Base-by-base conservation (phyloP, 1,284 basidiomycete genomes). In the Ceratobasidium sp. region DNA sequence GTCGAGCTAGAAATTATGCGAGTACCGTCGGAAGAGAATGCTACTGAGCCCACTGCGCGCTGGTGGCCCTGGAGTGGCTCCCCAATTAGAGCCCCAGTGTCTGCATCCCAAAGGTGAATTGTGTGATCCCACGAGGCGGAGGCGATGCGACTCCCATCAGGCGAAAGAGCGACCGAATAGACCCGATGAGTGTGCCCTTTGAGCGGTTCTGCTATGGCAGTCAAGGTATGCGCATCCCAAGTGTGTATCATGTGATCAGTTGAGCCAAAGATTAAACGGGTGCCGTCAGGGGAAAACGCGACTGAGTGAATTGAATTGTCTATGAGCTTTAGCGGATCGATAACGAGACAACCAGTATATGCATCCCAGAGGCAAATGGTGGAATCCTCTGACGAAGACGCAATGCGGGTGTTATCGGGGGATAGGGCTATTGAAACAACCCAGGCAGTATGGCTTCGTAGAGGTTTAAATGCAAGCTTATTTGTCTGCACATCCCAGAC, bases 171-270 rank as follows among this genome's bases (percentile, higher is more conserved):
- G 9, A 72, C 28, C 7, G 21, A 61, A 4, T 4, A 26, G 26
- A 72, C 28, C 1, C 14, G 6, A 28, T 66, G 13, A 4, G 58
- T 13, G 44, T 72, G 69, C 1, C 62, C 62, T 14, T 41, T 23
- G 13, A 69, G 57, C 9, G 70, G 28, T 41, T 16, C 46, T 5
- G 13, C 50, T 3, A 28, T 35, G 3, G 1, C 11, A 4, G 47
- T 47, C 18, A 58, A 58, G 1, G 38, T 44, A 3, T 28, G 16
- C 8, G 55, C 54, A 63, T 74, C 63, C 62, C 62, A 66, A 13
- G 49, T 14, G 23, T 7, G 28, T 2, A 59, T 14, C 2, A 18
- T 59, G 2, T 43, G 1, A 32, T 59, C 57, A 26, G 1, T 3
- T 21, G 57, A 59, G 35, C 57, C 57, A 59, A 32, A 43, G 13